Evolutionary conservation across 2,329 filamentous ascomycete species (phyloP).

Genomic region (Leptosphaerulina australis): DNA sequence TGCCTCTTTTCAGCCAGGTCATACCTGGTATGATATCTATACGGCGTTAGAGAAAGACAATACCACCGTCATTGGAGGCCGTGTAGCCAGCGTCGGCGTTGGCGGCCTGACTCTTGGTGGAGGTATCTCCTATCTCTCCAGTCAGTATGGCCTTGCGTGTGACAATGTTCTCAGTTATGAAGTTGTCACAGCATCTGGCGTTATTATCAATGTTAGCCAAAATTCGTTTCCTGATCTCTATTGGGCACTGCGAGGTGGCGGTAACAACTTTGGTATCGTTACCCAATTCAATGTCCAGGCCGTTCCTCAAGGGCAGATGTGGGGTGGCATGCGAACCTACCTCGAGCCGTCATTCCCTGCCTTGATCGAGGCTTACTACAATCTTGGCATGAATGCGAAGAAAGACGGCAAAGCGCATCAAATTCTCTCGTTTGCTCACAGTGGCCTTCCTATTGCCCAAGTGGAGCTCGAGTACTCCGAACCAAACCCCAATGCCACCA

Average conservation of each 20-base stretch:
- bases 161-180: conserved; percentile 47
- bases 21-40: conserved; percentile 48
- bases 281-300: conserved; percentile 36
- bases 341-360: conserved; percentile 23
- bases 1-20: conserved; percentile 42
- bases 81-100: conserved; percentile 31
- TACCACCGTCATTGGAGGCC: conserved; percentile 36
- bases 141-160: conserved; percentile 31
- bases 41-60: conserved; percentile 27
- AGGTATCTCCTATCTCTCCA: conserved; percentile 39
- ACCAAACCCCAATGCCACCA: conserved; percentile 29
- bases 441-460: conserved; percentile 22
- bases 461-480: conserved; percentile 36
- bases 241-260: conserved; percentile 46
- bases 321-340: conserved; percentile 31
- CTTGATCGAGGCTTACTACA: conserved; percentile 33
- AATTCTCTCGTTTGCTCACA: conserved; percentile 33
- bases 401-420: conserved; percentile 36
- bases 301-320: conserved; percentile 33
- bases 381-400: conserved; percentile 29
- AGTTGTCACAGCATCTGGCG: conserved; percentile 31
- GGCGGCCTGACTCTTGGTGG: conserved; percentile 34
- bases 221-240: conserved; percentile 49
- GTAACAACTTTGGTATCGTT: conserved; percentile 47
- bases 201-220: conserved; percentile 25